Evolutionary conservation across 116 monocot species (phyloP).

Genomic region (Dioscorea cayenensis): DNA sequence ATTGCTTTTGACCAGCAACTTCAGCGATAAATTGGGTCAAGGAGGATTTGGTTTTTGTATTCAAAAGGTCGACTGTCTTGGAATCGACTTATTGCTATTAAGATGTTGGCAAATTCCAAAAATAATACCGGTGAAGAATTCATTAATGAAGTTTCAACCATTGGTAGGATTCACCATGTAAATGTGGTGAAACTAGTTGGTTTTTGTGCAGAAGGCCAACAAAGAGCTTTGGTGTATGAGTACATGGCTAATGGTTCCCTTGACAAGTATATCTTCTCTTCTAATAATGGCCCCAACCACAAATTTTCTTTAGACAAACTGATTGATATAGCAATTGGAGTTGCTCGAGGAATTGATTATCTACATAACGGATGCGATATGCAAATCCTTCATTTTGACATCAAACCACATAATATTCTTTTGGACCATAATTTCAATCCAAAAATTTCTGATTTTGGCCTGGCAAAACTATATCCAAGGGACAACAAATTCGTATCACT

Average conservation of each 20-base stretch:
- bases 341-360: slow-evolving; percentile 45
- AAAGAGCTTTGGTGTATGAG: slow-evolving; percentile 13
- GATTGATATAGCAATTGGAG: slow-evolving; percentile 5
- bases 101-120: slow-evolving; percentile 2
- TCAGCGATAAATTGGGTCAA: slow-evolving; percentile 2
- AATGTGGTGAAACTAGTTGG: slow-evolving; percentile 7
- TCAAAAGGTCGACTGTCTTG: slow-evolving; percentile 1
- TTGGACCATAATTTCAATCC: slow-evolving; percentile 29
- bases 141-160: slow-evolving; percentile 14
- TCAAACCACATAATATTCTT: slow-evolving; percentile 55
- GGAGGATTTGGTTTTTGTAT: slow-evolving; percentile 3
- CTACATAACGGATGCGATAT: slow-evolving; percentile 37
- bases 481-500: slow-evolving; percentile 17
- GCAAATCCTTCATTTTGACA: slow-evolving; percentile 58
- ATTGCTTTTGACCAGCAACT: slow-evolving; percentile 4
- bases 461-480: slow-evolving; percentile 42
- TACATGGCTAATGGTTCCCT: slow-evolving; percentile 10
- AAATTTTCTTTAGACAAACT: slow-evolving; percentile 5
- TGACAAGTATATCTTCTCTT: slow-evolving; percentile 8
- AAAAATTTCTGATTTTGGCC: slow-evolving; percentile 52
- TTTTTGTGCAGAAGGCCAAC: slow-evolving; percentile 4
- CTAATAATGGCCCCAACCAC: not conserved
- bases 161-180: slow-evolving; percentile 12
- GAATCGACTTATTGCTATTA: not conserved
- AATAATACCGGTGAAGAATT: slow-evolving; percentile 9